Percentiles rank a stretch among this genome's conserved stretches.
phyloP scores from a whole-genome alignment of 1,284 basidiomycete species.

The Sphaerobolus stellatus region DNA sequence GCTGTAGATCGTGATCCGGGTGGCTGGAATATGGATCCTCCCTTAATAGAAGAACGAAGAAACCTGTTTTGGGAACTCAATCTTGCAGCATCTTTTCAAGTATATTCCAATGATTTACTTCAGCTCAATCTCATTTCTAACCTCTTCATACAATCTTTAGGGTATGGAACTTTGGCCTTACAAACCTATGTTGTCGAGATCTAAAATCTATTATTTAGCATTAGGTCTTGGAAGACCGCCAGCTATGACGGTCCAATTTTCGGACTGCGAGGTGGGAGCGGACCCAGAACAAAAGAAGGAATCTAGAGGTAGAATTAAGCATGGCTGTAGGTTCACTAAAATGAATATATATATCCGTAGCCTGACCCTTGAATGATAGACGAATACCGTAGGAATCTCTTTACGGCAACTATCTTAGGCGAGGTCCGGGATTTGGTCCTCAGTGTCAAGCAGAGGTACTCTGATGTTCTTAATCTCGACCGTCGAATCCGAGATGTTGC shows the following conservation, averaged over 20 bases:
- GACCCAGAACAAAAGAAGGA: slow-evolving; percentile 37
- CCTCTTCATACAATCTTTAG: background rate
- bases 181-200: background rate
- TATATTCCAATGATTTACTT: background rate
- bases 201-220: background rate
- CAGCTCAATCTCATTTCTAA: background rate
- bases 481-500: slow-evolving; percentile 6
- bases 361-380: background rate
- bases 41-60: slow-evolving; percentile 53
- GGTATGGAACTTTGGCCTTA: background rate
- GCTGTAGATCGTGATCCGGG: slow-evolving; percentile 54
- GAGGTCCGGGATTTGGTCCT: slow-evolving; percentile 7
- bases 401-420: slow-evolving; percentile 2
- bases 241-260: slow-evolving; percentile 65
- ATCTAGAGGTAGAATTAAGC: background rate
- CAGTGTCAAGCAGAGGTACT: background rate
- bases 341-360: background rate
- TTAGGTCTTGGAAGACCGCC: slow-evolving; percentile 57
- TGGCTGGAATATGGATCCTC: slow-evolving; percentile 52
- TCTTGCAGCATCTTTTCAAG: background rate
- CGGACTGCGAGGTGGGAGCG: slow-evolving; percentile 56
- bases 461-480: background rate
- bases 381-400: background rate
- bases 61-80: slow-evolving; percentile 57
- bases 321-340: slow-evolving; percentile 3